phyloP scores from a whole-genome alignment of 1,284 basidiomycete species.

The Ceratobasidium sp. region DNA sequence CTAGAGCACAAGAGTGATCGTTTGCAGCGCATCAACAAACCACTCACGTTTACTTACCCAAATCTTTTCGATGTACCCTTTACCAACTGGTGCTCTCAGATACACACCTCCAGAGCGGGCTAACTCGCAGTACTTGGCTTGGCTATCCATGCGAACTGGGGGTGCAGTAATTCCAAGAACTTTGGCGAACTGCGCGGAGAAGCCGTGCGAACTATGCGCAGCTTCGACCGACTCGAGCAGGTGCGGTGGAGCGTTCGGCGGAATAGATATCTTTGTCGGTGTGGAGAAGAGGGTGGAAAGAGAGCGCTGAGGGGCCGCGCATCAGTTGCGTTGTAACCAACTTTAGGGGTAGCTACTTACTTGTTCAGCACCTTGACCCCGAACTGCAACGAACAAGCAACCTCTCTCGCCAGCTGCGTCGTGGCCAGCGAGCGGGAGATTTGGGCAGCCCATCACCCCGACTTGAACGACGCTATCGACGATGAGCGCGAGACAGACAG shows the following conservation, averaged over 20 bases:
- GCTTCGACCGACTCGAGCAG: slow-evolving; percentile 96
- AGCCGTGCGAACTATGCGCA: slow-evolving; percentile 87
- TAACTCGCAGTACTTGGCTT: slow-evolving; percentile 94
- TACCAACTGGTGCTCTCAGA: slow-evolving; percentile 88
- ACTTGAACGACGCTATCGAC: slow-evolving; percentile 85
- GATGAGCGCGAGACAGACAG: slow-evolving; percentile 93
- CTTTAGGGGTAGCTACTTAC: slow-evolving; percentile 55
- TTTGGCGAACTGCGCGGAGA: slow-evolving; percentile 79
- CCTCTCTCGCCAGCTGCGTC: slow-evolving; percentile 73
- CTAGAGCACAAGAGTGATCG: slow-evolving; percentile 56
- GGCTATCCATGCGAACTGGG: slow-evolving; percentile 94
- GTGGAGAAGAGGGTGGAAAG: slow-evolving; percentile 52
- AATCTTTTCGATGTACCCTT: slow-evolving; percentile 88
- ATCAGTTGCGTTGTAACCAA: background rate
- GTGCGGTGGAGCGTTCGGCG: slow-evolving; percentile 63
- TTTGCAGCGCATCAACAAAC: slow-evolving; percentile 22
- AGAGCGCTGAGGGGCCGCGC: slow-evolving; percentile 58
- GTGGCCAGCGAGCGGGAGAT: slow-evolving; percentile 75
- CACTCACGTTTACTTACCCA: slow-evolving; percentile 66
- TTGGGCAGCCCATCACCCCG: slow-evolving; percentile 96
- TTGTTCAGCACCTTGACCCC: slow-evolving; percentile 84
- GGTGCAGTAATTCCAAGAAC: slow-evolving; percentile 73
- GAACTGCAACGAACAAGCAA: slow-evolving; percentile 84
- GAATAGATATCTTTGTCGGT: slow-evolving; percentile 52
- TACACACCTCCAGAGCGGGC: slow-evolving; percentile 71